A percentile compares a stretch with the other conserved stretches of the same genome.
Conservation (phyloP, 768 basidiomycete genomes). For the Krasilnikovozyma curviuscula region DNA sequence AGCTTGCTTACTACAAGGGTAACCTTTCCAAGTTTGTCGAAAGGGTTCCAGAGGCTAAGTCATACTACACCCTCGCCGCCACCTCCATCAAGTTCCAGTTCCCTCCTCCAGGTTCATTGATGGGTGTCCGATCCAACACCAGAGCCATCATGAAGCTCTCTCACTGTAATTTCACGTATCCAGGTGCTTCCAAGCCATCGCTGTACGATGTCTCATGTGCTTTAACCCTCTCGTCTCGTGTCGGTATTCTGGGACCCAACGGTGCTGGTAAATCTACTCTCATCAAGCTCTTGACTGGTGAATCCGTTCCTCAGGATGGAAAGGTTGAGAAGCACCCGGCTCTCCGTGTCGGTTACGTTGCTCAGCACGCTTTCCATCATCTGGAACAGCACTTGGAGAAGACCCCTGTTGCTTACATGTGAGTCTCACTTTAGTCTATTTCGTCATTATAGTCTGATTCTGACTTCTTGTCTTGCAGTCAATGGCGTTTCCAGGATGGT, state of each 20-base stretch:
- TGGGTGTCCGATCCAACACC: constrained; percentile 92
- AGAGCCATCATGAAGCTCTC: constrained; percentile 84
- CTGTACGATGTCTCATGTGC: constrained; percentile 77
- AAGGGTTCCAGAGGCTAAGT: constrained; percentile 77
- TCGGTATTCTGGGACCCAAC: constrained; percentile 80
- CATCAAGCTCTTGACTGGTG: constrained; percentile 82
- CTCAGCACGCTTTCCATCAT: constrained; percentile 95
- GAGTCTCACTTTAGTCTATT: constrained; percentile 1
- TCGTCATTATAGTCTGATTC: background rate
- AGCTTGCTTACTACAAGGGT: constrained; percentile 86
- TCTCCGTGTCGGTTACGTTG: constrained; percentile 85
- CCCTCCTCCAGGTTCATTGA: constrained; percentile 83
- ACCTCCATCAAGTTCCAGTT: constrained; percentile 88
- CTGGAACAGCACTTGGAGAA: constrained; percentile 84
- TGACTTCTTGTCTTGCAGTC: constrained; percentile 23
- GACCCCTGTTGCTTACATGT: constrained; percentile 83
- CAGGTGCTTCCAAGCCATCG: constrained; percentile 59
- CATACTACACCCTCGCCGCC: constrained; percentile 88
- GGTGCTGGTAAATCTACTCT: constrained; percentile 92
- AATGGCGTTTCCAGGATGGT: constrained; percentile 98
- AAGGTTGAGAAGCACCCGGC: constrained; percentile 85
- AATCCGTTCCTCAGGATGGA: constrained; percentile 77
- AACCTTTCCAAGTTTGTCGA: constrained; percentile 80
- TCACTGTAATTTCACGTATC: constrained; percentile 85
- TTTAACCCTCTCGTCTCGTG: constrained; percentile 80